Evolutionary conservation across 345 rosid genomes (phyloP), one percentile per base, ranked within the genome.

Genomic region (Mangifera indica): DNA sequence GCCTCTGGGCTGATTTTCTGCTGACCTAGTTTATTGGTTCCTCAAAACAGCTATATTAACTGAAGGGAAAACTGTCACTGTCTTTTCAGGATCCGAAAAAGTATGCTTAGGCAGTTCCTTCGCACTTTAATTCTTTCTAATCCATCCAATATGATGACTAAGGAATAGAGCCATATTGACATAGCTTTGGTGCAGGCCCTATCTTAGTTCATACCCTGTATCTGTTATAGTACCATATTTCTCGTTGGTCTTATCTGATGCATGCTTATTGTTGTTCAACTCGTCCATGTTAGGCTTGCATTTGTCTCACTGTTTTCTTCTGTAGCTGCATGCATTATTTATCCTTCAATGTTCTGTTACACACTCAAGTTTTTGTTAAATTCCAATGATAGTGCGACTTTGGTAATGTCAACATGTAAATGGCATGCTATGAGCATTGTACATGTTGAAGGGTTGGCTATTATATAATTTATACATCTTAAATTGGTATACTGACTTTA

Each of bases 391-490:
- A 44, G 10, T 48, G 25, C 25, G 56, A 26, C 51, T 20, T 21
- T 67, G 52, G 45, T 6, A 2, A 22, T 72, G 60, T 20, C 55
- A 46, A 48, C 45, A 32, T 26, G 29, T 66, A 25, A 2, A 44
- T 42, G 56, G 52, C 15, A 45, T 55, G 54, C 14, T 25, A 62
- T 48, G 62, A 70, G 20, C 14, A 48, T n/a, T 37, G 4, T 51
- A 60, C 26, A 64, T 66, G 57, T 37, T 24, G 52, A 20, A 70
- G 74, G 59, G 42, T 58, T 72, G 60, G 76, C 72, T 70, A 52
- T 59, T 69, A 61, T 22, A 66, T 76, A 68, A 80, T 60, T 74
- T 22, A 57, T 72, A 26, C 44, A 53, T 18, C 55, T 72, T 49
- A 20, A 10, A 49, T 46, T 46, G 25, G 42, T 44, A 10, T 40